Conservation (phyloP, 192 early-diverging fungal genomes). For the Dissophora ornata region DNA sequence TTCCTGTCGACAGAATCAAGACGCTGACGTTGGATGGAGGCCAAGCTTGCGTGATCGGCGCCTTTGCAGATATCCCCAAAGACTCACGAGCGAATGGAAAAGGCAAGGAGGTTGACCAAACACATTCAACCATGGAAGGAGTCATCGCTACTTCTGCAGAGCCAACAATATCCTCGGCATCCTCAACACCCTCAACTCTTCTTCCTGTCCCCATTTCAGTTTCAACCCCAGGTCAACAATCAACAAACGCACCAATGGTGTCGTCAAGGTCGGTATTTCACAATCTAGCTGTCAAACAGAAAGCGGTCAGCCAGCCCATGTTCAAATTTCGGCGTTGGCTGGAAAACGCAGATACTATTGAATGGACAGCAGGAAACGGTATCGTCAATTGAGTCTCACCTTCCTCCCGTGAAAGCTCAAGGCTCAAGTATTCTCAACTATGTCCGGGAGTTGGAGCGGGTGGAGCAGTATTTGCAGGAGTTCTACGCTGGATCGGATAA, state of each 20-base stretch:
- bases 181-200: no score
- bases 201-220: no score
- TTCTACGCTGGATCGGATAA: slow-evolving; percentile 7
- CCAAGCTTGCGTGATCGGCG: neutral
- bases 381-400: slow-evolving; percentile 3
- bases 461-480: neutral
- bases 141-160: no score
- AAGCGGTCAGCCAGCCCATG: slow-evolving; percentile 3
- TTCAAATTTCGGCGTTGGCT: slow-evolving; percentile 13
- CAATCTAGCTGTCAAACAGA: slow-evolving; percentile 9
- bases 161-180: no score
- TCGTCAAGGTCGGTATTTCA: no score
- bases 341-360: neutral
- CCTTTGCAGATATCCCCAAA: neutral
- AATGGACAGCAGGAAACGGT: neutral
- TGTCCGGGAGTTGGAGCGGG: neutral
- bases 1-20: neutral
- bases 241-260: no score
- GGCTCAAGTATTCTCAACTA: neutral
- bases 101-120: no score
- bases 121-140: no score
- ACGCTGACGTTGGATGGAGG: neutral
- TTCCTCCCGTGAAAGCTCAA: slow-evolving; percentile 7
- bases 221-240: no score
- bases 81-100: neutral